Evolutionary conservation across 208 protist genomes (phyloP), one percentile per base, ranked within the genome.

Genomic region (Angomonas desouzai): DNA sequence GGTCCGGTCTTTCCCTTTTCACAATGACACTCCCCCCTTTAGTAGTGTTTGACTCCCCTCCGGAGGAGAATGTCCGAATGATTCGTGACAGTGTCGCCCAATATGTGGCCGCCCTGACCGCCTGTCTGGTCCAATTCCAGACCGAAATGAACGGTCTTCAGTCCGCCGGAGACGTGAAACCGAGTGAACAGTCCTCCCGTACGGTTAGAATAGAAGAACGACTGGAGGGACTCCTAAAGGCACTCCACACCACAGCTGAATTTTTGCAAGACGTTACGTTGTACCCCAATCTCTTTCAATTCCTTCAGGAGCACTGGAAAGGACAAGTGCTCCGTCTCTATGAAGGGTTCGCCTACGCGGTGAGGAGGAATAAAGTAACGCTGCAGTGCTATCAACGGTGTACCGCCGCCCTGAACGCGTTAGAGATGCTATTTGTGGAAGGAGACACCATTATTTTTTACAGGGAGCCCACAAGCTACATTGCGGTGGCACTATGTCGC

Each of bases 281-380:
- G 6, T 23, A 27, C 20, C 45, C 18, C 6, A 23, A 23, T 6
- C 10, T 23, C 9, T 13, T 13, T 51, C 18, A 23, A 16, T 51
- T 51, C 45, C 45, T 51, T 13, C 45, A 51, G 9, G 18, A 23
- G 6, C 10, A 23, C 45, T 51, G 45, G 45, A 51, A 23, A 16
- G 18, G 18, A 16, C 18, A 51, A 27, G 45, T 51, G 9, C 45
- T 51, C 20, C 45, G 20, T 3, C 18, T 9, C 18, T 51, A 51
- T 16, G 45, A 51, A 23, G 20, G 45, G 9, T 51, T 51, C n/a
- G 18, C n/a, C n/a, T 51, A 51, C 45, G 45, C 45, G 18, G 45
- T 51, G 6, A 4, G 20, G 6, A 51, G n/a, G n/a, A 51, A 6
- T 16, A 13, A 13, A 13, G 3, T 16, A 13, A 13, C n/a, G 3